Evolutionary conservation across 2,329 filamentous ascomycete species (phyloP).

Genomic region (Aulographum hederae): DNA sequence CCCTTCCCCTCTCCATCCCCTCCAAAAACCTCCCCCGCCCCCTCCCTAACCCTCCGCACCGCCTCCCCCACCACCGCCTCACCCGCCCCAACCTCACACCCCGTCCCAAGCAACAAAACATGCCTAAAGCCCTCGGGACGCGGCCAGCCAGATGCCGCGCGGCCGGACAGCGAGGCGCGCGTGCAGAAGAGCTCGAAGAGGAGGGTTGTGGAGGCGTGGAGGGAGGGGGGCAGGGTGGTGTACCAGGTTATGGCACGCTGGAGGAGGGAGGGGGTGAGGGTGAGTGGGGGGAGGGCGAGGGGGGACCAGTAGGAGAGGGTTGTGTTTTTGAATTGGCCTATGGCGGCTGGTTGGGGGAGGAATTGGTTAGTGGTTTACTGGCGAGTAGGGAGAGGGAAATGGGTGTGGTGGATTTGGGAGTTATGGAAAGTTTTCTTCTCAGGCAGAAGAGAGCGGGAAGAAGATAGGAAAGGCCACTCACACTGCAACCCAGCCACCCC

Average conservation of each 20-base stretch:
- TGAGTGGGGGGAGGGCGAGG: slow-evolving; percentile 1
- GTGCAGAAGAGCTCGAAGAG: slow-evolving; percentile 3
- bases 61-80: slow-evolving; percentile 1
- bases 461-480: slow-evolving; percentile 1
- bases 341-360: neutral
- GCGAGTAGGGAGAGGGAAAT: neutral
- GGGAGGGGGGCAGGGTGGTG: neutral
- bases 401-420: no score
- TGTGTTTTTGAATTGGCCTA: slow-evolving; percentile 1
- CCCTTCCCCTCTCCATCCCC: no score
- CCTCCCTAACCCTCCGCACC: neutral
- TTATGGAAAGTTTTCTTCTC: no score
- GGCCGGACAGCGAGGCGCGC: neutral
- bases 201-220: neutral
- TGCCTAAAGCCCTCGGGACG: slow-evolving; percentile 2
- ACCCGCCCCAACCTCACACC: neutral
- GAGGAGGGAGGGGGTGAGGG: neutral
- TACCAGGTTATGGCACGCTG: slow-evolving; percentile 2
- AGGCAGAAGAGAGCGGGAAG: neutral
- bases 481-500: slow-evolving; percentile 2
- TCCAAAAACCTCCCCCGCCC: neutral
- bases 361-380: neutral
- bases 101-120: slow-evolving; percentile 1
- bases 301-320: slow-evolving; percentile 1
- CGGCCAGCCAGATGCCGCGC: slow-evolving; percentile 1